Conservation (phyloP, 768 basidiomycete genomes). For the Pleurotus tuber-regium region DNA sequence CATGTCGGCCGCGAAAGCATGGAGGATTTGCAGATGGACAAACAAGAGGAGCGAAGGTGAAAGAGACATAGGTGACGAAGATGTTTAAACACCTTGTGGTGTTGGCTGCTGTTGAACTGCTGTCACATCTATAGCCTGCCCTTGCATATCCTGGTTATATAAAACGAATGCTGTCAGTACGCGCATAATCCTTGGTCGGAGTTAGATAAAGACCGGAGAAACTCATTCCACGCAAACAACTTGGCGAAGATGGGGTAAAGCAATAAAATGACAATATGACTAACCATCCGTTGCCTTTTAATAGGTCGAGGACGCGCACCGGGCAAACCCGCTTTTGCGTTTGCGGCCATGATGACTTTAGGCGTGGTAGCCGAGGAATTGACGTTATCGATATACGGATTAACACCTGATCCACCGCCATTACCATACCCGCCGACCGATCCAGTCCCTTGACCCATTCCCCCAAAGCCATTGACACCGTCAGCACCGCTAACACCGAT, state of each 20-base stretch:
- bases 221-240: too few species aligned
- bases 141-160: constrained; percentile 52
- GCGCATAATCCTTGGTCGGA: too few species aligned
- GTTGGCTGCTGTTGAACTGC: constrained; percentile 68
- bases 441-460: constrained; percentile 19
- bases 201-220: too few species aligned
- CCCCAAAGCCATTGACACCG: constrained; percentile 25
- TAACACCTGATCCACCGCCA: constrained; percentile 32
- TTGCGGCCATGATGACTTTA: constrained; percentile 43
- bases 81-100: constrained; percentile 58
- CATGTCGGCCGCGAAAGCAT: too few species aligned
- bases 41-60: too few species aligned
- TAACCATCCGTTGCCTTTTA: constrained; percentile 76
- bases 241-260: background rate
- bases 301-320: constrained; percentile 63
- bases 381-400: background rate
- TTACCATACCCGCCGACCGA: constrained; percentile 21
- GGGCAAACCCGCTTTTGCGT: constrained; percentile 57
- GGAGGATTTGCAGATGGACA: too few species aligned
- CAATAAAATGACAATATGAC: constrained; percentile 21
- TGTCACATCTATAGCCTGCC: constrained; percentile 56
- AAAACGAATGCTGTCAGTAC: too few species aligned
- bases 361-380: constrained; percentile 17
- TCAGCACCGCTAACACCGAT: constrained; percentile 20
- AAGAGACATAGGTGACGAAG: background rate